phyloP scores from a whole-genome alignment of 1,284 basidiomycete genomes.

The Apiotrichum akiyoshidainum region DNA sequence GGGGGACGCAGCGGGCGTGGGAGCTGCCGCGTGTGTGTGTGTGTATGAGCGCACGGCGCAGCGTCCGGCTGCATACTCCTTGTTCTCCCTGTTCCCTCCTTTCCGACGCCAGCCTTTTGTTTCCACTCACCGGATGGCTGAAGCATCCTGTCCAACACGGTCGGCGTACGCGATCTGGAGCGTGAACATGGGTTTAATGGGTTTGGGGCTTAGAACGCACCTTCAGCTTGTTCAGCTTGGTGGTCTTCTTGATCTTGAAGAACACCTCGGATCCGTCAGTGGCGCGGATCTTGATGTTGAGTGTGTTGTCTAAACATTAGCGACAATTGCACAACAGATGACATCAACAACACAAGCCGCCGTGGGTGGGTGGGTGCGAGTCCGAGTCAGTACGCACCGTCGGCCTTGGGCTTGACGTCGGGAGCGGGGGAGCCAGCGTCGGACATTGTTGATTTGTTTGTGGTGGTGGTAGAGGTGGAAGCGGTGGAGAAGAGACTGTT shows the following conservation, averaged over 20 bases:
- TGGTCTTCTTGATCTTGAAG: slow-evolving; percentile 96
- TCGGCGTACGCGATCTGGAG: slow-evolving; percentile 80
- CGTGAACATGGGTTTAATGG: slow-evolving; percentile 10
- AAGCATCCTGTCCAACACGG: slow-evolving; percentile 86
- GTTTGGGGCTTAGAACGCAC: slow-evolving; percentile 21
- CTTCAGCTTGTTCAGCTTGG: slow-evolving; percentile 82
- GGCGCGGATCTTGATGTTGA: slow-evolving; percentile 80
- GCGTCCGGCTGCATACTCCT: background rate
- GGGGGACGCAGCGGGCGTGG: no score
- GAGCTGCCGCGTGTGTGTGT: no score
- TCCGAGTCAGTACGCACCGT: slow-evolving; percentile 53
- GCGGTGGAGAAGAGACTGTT: background rate
- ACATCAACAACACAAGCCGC: background rate
- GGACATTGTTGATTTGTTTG: slow-evolving; percentile 56
- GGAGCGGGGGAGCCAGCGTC: slow-evolving; percentile 58
- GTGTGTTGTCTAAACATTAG: slow-evolving; percentile 58
- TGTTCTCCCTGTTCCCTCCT: background rate
- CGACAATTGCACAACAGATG: background rate
- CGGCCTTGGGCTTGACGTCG: slow-evolving; percentile 58
- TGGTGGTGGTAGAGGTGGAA: background rate
- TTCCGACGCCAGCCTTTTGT: background rate
- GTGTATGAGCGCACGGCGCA: no score
- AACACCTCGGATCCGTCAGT: slow-evolving; percentile 84
- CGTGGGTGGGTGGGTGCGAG: no score
- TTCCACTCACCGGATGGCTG: slow-evolving; percentile 70